Base-by-base conservation (phyloP, 2,329 filamentous ascomycete species). In the Aureobasidium vineae region DNA sequence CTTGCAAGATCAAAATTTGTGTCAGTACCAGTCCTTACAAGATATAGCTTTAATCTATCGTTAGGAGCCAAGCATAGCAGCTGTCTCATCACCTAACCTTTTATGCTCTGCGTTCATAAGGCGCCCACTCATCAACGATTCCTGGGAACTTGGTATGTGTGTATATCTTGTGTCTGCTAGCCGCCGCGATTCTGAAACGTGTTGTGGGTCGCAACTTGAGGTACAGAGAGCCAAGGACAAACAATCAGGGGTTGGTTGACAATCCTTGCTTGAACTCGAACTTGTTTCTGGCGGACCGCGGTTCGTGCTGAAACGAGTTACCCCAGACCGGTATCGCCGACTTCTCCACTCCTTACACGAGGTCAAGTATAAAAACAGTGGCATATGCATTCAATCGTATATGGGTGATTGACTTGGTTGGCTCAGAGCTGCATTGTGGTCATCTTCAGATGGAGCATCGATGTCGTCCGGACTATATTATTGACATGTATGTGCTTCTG, bases 171-270 rank as follows among this genome's bases (percentile, higher is more conserved):
- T 38, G 16, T 28, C 28, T 60, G 40, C 57, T 59, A 59, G 56
- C 57, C 41, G 57, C 57, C 49, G 57, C 41, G 19, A n/a, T 49
- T 15, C 41, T 61, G 57, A 61, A 61, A 61, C 57, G 43, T 16
- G n/a, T 33, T 38, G 41, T 59, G 54, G 38, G 54, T 57, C 54
- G 23, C 38, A 43, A 31, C n/a, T 43, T n/a, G 16, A 57, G 54
- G 56, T 59, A 45, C 56, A 45, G 23, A 47, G 10, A 8, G 43
- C 21, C 43, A 47, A 33, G 56, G 38, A 56, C 53, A 56, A 56
- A 41, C 53, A 28, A 36, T 47, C 40, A 59, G 57, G 57, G 57
- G 41, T 38, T 26, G 11, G 10, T 13, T 36, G 33, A 36, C 33
- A 36, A 49, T 36, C 57, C 40, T 49, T 41, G 57, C 43, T 49